Evolutionary conservation across 192 early-diverging fungal species (phyloP).

Genomic region (Entomortierella lignicola): DNA sequence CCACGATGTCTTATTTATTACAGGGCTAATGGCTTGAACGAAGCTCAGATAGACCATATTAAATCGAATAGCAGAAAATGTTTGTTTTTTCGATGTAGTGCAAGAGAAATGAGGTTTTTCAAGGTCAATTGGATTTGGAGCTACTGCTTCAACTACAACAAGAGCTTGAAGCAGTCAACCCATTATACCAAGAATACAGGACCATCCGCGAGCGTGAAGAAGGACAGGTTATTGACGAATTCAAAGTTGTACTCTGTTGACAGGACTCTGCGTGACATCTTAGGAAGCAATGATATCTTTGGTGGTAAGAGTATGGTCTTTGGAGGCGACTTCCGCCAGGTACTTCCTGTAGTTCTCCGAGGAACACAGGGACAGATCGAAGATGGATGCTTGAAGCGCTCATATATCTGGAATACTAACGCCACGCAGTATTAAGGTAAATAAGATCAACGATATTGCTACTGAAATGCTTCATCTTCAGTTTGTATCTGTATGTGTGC

Average conservation of each 20-base stretch:
- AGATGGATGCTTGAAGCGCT: not conserved
- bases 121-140: not conserved
- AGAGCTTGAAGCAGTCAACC: not conserved
- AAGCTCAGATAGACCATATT: no score
- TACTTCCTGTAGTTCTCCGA: constrained; percentile 26
- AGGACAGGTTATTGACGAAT: not conserved
- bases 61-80: no score
- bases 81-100: no score
- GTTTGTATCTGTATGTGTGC: no score
- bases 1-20: no score
- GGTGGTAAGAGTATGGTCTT: constrained; percentile 35
- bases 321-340: constrained; percentile 46
- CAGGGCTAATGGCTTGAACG: no score
- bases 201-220: not conserved
- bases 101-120: not conserved
- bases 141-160: not conserved
- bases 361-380: constrained; percentile 4
- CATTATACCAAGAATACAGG: not conserved
- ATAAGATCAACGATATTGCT: constrained; percentile 6
- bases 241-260: constrained; percentile 9
- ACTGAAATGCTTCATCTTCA: not conserved
- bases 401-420: constrained; percentile 19
- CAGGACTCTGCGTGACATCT: constrained; percentile 13
- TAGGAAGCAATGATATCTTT: constrained; percentile 5
- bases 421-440: not conserved